Base-by-base conservation (phyloP, 805 yeast genomes). In the Saturnispora galanensis region DNA sequence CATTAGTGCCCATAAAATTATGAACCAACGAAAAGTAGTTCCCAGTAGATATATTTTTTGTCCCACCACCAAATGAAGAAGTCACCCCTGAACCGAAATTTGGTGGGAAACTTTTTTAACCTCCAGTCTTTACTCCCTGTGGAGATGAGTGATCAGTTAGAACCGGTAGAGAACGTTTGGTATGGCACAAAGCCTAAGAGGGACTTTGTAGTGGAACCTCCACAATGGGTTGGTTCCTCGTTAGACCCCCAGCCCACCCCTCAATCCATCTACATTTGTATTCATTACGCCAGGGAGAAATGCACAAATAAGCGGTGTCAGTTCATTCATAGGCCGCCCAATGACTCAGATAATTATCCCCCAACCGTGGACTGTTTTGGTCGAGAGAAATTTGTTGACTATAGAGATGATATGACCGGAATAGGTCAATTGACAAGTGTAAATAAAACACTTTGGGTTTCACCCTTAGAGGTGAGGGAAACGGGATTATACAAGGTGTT, bases 351-450 rank as follows among this genome's bases (percentile, higher is more conserved):
- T 55, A 61, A 68, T 33, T 69, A 69, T 38, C 71, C 79, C 2
- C 71, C 81, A 2, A 77, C 87, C 0, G 70, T 77, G 21, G 98
- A 90, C 63, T 89, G 97, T 56, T 90, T 90, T 68, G 97, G 97
- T 1, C 67, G 98, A 47, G 95, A 85, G 56, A 86, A 84, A 60
- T 82, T 82, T 50, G 69, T 83, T 1, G 83, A 78, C 39, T 86
- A 85, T 55, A 67, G 88, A 52, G 96, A 90, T 52, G 97, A 90
- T 62, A 88, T 88, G 96, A 78, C 83, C 28, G 98, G 98, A 31
- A 81, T 88, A 3, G 98, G 97, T 0, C 79, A 86, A 18, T 79
- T 90, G 57, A 70, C 74, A 52, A 65, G 69, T 32, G 67, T 68
- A n/a, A 89, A 88, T 57, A 64, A 79, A 43, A 87, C 96, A 0